Conservation (phyloP, 306 rosid species). For the Cucumis melo region DNA sequence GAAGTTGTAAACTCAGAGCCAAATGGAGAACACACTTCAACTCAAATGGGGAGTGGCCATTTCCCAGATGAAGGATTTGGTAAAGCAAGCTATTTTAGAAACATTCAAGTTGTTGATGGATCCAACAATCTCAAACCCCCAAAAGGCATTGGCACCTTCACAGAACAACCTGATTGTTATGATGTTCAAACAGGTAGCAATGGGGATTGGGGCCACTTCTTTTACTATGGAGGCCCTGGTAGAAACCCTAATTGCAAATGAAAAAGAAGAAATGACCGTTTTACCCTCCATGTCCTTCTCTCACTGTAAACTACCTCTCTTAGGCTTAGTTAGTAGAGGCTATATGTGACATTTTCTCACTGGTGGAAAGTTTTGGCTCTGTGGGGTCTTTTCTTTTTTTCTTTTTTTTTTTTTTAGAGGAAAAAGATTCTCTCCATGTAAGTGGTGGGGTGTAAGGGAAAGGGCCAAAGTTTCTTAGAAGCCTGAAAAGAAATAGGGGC, state of each 20-base stretch:
- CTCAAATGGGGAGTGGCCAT: slow-evolving; percentile 93
- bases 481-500: slow-evolving; percentile 44
- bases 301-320: slow-evolving; percentile 6
- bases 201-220: slow-evolving; percentile 97
- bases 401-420: slow-evolving; percentile 15
- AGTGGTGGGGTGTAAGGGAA: slow-evolving; percentile 25
- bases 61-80: slow-evolving; percentile 96
- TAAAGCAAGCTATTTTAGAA: slow-evolving; percentile 81
- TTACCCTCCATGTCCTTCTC: slow-evolving; percentile 22
- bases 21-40: slow-evolving; percentile 81
- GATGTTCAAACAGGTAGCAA: slow-evolving; percentile 90
- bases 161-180: slow-evolving; percentile 83
- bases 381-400: slow-evolving; percentile 20
- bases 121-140: slow-evolving; percentile 94
- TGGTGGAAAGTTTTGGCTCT: slow-evolving; percentile 83
- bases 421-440: slow-evolving; percentile 57
- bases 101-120: slow-evolving; percentile 80
- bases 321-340: slow-evolving; percentile 24
- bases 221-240: slow-evolving; percentile 99
- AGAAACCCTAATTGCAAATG: slow-evolving; percentile 66
- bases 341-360: slow-evolving; percentile 25
- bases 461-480: slow-evolving; percentile 63
- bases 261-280: slow-evolving; percentile 8
- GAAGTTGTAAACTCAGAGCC: slow-evolving; percentile 82
- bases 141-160: slow-evolving; percentile 69